Evolutionary conservation across 2,329 filamentous ascomycete genomes (phyloP).

Genomic region (Fusarium tanahbumbuense): DNA sequence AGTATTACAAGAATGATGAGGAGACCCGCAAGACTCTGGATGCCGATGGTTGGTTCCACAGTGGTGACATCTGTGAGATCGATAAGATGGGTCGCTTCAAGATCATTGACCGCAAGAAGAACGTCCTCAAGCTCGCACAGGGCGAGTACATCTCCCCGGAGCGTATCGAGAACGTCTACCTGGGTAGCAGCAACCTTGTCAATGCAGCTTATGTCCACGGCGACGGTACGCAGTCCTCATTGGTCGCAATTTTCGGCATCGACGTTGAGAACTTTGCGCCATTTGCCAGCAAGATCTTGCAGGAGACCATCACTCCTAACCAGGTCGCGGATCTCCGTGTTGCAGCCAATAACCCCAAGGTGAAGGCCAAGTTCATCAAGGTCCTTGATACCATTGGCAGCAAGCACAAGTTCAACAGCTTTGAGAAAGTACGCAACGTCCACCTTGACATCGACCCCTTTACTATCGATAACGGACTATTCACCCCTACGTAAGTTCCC

Average conservation of each 20-base stretch:
- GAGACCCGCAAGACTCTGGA: slow-evolving; percentile 88
- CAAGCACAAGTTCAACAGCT: slow-evolving; percentile 91
- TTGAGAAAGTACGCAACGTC: slow-evolving; percentile 82
- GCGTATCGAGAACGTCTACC: slow-evolving; percentile 93
- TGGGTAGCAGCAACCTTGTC: slow-evolving; percentile 82
- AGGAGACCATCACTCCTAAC: slow-evolving; percentile 69
- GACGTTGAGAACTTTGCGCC: slow-evolving; percentile 85
- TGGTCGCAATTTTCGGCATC: slow-evolving; percentile 90
- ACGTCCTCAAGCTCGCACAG: slow-evolving; percentile 97
- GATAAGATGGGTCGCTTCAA: slow-evolving; percentile 88
- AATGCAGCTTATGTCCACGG: slow-evolving; percentile 91
- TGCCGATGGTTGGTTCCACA: slow-evolving; percentile 95
- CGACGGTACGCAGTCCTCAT: slow-evolving; percentile 81
- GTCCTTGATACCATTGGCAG: slow-evolving; percentile 82
- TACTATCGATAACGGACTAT: slow-evolving; percentile 88
- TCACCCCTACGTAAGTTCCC: slow-evolving; percentile 83
- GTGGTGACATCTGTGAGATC: slow-evolving; percentile 88
- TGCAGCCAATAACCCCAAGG: slow-evolving; percentile 74
- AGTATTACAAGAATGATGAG: slow-evolving; percentile 90
- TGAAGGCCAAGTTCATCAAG: slow-evolving; percentile 80
- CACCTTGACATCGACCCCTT: slow-evolving; percentile 89
- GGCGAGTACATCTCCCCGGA: slow-evolving; percentile 99
- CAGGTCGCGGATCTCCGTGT: slow-evolving; percentile 76
- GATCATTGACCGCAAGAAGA: slow-evolving; percentile 98
- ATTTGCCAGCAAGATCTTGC: slow-evolving; percentile 82